A percentile compares a stretch with the other conserved stretches of the same genome.
Evolutionary conservation across 2,329 filamentous ascomycete species (phyloP).

Genomic region (Exophiala spinifera): DNA sequence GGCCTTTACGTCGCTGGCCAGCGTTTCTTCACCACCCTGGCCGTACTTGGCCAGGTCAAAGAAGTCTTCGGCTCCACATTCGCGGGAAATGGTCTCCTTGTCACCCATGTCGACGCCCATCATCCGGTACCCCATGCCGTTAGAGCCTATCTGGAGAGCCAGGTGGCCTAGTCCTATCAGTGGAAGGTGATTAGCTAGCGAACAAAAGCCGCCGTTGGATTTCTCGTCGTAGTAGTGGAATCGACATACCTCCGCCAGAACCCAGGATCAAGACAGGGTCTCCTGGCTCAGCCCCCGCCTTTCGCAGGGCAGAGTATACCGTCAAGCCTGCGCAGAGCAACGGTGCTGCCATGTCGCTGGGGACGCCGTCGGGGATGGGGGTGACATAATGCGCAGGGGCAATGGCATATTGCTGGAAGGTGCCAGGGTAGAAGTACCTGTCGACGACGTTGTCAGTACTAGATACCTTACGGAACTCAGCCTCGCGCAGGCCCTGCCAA

Average conservation of each 20-base stretch:
- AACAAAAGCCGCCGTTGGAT: no score
- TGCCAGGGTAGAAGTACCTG: slow-evolving; percentile 57
- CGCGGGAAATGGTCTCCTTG: slow-evolving; percentile 56
- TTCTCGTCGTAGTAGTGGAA: no score
- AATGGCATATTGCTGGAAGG: slow-evolving; percentile 66
- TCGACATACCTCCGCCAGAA: background rate
- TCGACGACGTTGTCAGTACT: no score
- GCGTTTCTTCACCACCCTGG: slow-evolving; percentile 45
- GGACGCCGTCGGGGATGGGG: slow-evolving; percentile 61
- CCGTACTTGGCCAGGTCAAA: slow-evolving; percentile 56
- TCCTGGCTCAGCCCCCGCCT: slow-evolving; percentile 56
- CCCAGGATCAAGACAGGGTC: slow-evolving; percentile 59
- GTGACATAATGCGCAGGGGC: slow-evolving; percentile 65
- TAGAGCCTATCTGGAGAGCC: slow-evolving; percentile 56
- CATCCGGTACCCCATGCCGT: slow-evolving; percentile 60
- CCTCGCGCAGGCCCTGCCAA: no score
- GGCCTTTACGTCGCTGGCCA: slow-evolving; percentile 54
- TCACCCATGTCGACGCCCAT: slow-evolving; percentile 62
- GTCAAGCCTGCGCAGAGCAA: slow-evolving; percentile 67
- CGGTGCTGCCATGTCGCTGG: slow-evolving; percentile 60
- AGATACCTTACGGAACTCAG: no score
- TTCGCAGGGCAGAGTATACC: slow-evolving; percentile 60
- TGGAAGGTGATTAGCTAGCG: slow-evolving; percentile 33
- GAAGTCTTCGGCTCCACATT: slow-evolving; percentile 63
- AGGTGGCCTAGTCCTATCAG: slow-evolving; percentile 62